These are phyloP conservation scores for Lasiosphaeria ovina DNA, from an alignment of 495 filamentous ascomycete species.

Conservation along the genomic window DNA sequence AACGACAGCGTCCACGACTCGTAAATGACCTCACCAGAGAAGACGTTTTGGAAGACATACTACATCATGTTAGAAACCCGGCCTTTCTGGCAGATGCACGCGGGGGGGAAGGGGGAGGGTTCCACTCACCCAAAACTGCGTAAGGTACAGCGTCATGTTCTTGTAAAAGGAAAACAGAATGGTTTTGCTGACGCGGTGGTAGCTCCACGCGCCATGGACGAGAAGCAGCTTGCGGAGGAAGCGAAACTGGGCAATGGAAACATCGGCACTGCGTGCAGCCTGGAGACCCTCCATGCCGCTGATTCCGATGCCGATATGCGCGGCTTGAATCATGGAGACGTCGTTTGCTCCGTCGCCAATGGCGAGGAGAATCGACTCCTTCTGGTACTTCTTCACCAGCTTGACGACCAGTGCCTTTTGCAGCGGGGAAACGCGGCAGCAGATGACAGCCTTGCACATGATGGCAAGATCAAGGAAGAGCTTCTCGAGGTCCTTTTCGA, in stretches of 20 bases:
- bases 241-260: conserved; percentile 94
- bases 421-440: conserved; percentile 97
- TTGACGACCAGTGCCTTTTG: conserved; percentile 99
- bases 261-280: conserved; percentile 92
- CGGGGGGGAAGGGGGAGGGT: too few relatives aligned
- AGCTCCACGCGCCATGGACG: conserved; percentile 96
- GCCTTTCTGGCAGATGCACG: conserved; percentile 3
- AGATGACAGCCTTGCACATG: conserved; percentile 97
- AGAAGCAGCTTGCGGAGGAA: conserved; percentile 92
- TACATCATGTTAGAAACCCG: conserved; percentile 41
- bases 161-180: conserved; percentile 99
- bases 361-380: conserved; percentile 81
- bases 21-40: conserved; percentile 97
- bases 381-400: conserved; percentile 93
- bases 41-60: conserved; percentile 98
- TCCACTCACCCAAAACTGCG: conserved; percentile 87
- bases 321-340: conserved; percentile 99
- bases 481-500: conserved; percentile 93
- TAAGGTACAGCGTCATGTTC: conserved; percentile 98
- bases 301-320: conserved; percentile 97
- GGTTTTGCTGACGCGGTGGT: conserved; percentile 92
- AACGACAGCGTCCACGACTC: conserved; percentile 99
- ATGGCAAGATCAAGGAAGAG: conserved; percentile 90
- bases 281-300: conserved; percentile 98
- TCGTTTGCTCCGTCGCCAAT: conserved; percentile 99